phyloP scores from a whole-genome alignment of 805 yeast genomes.

The Saturnispora silvae region DNA sequence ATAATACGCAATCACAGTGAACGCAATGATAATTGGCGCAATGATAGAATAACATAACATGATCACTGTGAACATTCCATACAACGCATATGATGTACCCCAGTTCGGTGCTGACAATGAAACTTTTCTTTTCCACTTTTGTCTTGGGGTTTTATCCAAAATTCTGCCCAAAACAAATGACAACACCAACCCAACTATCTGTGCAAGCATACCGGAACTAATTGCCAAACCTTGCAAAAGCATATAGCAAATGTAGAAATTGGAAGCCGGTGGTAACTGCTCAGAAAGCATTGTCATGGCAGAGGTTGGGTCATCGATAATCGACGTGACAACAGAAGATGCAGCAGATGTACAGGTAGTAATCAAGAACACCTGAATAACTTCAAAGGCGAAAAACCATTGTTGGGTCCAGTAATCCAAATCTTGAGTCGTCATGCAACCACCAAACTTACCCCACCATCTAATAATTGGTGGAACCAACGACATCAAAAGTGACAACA shows the following conservation, averaged over 20 bases:
- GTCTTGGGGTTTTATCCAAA: constrained; percentile 82
- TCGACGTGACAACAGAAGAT: constrained; percentile 64
- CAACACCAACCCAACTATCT: constrained; percentile 61
- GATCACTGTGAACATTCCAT: constrained; percentile 66
- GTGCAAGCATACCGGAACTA: constrained; percentile 68
- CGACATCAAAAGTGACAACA: constrained; percentile 74
- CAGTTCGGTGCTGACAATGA: constrained; percentile 58
- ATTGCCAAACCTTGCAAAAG: constrained; percentile 71
- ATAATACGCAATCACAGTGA: constrained; percentile 47
- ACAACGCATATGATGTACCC: constrained; percentile 75
- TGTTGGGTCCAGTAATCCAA: constrained; percentile 76
- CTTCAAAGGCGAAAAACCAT: constrained; percentile 86
- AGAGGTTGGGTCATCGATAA: constrained; percentile 50
- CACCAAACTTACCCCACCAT: constrained; percentile 63
- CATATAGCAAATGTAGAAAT: constrained; percentile 79
- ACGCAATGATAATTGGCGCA: constrained; percentile 61
- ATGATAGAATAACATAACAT: constrained; percentile 69
- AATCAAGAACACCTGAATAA: constrained; percentile 79
- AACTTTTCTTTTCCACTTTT: constrained; percentile 73
- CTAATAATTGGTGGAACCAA: constrained; percentile 79
- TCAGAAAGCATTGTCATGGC: constrained; percentile 70
- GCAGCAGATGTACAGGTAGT: constrained; percentile 77
- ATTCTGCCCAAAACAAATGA: constrained; percentile 60
- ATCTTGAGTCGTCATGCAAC: constrained; percentile 58
- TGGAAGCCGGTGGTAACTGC: constrained; percentile 81